Base-by-base conservation (phyloP, 2,329 filamentous ascomycete genomes). In the Arachnopeziza araneosa region DNA sequence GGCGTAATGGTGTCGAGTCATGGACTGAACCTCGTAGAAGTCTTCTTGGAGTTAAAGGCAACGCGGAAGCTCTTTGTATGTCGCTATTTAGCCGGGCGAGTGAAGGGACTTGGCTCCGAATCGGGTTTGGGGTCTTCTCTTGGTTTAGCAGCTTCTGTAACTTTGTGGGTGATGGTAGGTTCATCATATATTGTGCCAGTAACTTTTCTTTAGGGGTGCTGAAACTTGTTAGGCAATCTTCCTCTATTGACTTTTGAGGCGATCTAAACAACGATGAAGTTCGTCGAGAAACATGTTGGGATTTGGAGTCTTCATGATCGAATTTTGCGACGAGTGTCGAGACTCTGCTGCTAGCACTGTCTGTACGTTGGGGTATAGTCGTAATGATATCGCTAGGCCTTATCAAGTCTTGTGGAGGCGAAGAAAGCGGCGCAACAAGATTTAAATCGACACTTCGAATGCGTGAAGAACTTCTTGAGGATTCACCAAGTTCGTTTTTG, bases 271-370 rank as follows among this genome's bases (percentile, higher is more conserved):
- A 58, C 8, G 12, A 57, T 48, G 44, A 59, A 5, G 52, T 57
- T 22, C 59, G 48, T 19, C 61, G 52, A 51, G 57, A 52, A 2
- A 58, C 17, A 30, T 36, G 50, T 6, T 51, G 57, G 5, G 61
- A 49, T 48, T 32, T 30, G 19, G 52, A 53, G 48, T 60, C 56
- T 12, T 54, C 55, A 52, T 55, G 63, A 32, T 69, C 65, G 50
- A 70, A 72, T 53, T 62, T 70, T 21, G 69, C 70, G 22, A 69
- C 66, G 5, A 72, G 60, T 51, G 67, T 66, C 56, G 65, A 71
- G 21, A 72, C 67, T 24, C 65, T 71, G 9, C 63, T 53, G 24
- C 58, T 59, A 9, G 63, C 63, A n/a, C 58, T 64, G 17, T 50
- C 48, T 7, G 24, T 26, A 36, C 26, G 26, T 30, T 30, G 44